Evolutionary conservation across 1,284 basidiomycete genomes (phyloP).

Genomic region (Agaricales sp.): DNA sequence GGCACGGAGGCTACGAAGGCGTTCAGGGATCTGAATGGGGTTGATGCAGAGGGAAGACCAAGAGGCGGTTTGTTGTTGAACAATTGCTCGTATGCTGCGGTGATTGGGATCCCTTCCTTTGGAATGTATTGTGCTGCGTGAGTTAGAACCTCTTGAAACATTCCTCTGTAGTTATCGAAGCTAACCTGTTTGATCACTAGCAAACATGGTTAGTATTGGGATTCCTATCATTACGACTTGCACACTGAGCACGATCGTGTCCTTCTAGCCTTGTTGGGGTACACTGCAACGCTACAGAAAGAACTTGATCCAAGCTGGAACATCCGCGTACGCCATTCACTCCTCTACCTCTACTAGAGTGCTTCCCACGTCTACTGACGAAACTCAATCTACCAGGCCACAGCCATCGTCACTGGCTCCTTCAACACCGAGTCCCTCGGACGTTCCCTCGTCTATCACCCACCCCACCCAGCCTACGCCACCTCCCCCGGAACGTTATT

Average conservation of each 20-base stretch:
- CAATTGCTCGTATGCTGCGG: constrained; percentile 1
- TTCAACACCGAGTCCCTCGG: constrained; percentile 1
- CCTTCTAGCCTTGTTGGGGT: neutral
- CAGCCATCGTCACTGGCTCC: neutral
- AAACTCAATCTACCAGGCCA: neutral
- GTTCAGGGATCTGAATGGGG: constrained; percentile 17
- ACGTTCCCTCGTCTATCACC: neutral
- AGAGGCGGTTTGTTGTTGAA: neutral
- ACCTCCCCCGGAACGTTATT: neutral
- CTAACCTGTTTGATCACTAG: too few species aligned
- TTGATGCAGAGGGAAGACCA: neutral
- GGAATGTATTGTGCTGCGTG: neutral
- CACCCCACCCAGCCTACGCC: neutral
- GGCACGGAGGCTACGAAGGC: constrained; percentile 18
- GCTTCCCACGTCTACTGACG: neutral
- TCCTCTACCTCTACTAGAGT: neutral
- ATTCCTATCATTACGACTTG: neutral
- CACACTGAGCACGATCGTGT: neutral
- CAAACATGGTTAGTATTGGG: neutral
- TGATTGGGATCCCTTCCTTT: neutral
- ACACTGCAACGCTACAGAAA: constrained; percentile 3
- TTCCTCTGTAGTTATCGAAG: neutral
- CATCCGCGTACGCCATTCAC: constrained; percentile 4
- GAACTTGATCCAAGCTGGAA: constrained; percentile 12
- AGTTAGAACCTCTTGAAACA: neutral